Evolutionary conservation across 2,329 filamentous ascomycete genomes (phyloP).

Genomic region (Fusarium zealandicum): DNA sequence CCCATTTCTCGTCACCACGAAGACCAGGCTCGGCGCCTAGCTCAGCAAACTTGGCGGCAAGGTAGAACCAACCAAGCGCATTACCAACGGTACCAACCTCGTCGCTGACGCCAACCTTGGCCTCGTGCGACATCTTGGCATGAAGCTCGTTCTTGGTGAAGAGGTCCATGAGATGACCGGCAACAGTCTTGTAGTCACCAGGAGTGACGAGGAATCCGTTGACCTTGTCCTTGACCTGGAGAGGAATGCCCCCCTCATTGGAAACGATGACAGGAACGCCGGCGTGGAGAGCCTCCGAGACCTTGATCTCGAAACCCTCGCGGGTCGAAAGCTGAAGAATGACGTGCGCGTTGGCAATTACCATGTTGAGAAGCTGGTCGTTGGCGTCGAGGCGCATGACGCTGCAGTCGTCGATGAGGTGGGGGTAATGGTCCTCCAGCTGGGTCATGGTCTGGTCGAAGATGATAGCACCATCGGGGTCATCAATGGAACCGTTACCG

Average conservation of each 20-base stretch:
- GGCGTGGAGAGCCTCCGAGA: slow-evolving; percentile 82
- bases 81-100: slow-evolving; percentile 85
- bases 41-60: slow-evolving; percentile 72
- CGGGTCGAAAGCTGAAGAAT: slow-evolving; percentile 81
- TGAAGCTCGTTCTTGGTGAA: slow-evolving; percentile 72
- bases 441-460: slow-evolving; percentile 75
- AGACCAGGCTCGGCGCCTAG: slow-evolving; percentile 57
- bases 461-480: slow-evolving; percentile 76
- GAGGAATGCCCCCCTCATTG: slow-evolving; percentile 77
- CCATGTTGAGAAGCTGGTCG: slow-evolving; percentile 80
- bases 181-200: slow-evolving; percentile 74
- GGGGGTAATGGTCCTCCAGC: slow-evolving; percentile 67
- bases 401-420: slow-evolving; percentile 71
- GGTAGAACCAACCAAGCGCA: slow-evolving; percentile 76
- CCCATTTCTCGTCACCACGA: slow-evolving; percentile 60
- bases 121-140: slow-evolving; percentile 69
- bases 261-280: slow-evolving; percentile 81
- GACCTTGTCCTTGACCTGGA: slow-evolving; percentile 75
- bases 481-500: slow-evolving; percentile 81
- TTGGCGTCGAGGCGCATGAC: slow-evolving; percentile 79
- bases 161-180: slow-evolving; percentile 69
- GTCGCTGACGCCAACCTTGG: slow-evolving; percentile 73
- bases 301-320: slow-evolving; percentile 87
- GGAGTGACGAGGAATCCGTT: slow-evolving; percentile 78
- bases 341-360: slow-evolving; percentile 75